phyloP scores from a whole-genome alignment of 148 eudicot genomes.

The Dysphania ambrosioides region DNA sequence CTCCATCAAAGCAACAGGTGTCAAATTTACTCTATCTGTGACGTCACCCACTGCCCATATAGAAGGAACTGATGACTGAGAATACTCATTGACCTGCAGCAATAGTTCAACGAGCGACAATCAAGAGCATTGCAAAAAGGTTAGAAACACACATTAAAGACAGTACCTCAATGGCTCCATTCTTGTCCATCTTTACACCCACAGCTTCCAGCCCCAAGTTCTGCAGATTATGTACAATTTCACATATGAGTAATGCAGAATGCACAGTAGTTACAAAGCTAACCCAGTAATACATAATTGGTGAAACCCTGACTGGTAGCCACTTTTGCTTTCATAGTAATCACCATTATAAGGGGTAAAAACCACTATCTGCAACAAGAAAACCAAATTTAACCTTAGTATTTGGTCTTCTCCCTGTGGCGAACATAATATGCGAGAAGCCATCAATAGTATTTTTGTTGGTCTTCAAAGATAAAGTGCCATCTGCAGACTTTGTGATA shows the following conservation, averaged over 20 bases:
- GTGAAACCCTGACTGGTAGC: not conserved
- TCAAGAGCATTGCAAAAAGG: constrained; percentile 2
- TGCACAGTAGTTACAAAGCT: not conserved
- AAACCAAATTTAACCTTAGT: constrained; percentile 55
- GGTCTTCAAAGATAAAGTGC: constrained; percentile 76
- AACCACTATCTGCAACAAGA: not conserved
- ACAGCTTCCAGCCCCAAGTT: constrained; percentile 83
- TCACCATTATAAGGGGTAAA: not conserved
- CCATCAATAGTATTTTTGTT: constrained; percentile 79
- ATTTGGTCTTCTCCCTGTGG: constrained; percentile 93
- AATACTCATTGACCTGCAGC: constrained; percentile 78
- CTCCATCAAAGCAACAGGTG: constrained; percentile 99
- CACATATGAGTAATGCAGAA: too few relatives aligned
- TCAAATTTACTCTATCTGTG: constrained; percentile 83
- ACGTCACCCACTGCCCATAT: constrained; percentile 99
- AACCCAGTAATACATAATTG: not conserved
- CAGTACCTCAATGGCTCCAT: constrained; percentile 82
- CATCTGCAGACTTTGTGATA: constrained; percentile 71
- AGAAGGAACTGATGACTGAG: constrained; percentile 86
- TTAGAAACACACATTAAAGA: not conserved
- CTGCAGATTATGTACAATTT: constrained; percentile 36
- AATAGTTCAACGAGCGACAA: constrained; percentile 24
- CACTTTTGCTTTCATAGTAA: not conserved
- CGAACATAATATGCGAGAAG: constrained; percentile 92
- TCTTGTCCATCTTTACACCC: constrained; percentile 73